Percentiles rank a stretch among this genome's conserved stretches.
Conservation (phyloP, 306 rosid species). For the Rubus parviflorus region DNA sequence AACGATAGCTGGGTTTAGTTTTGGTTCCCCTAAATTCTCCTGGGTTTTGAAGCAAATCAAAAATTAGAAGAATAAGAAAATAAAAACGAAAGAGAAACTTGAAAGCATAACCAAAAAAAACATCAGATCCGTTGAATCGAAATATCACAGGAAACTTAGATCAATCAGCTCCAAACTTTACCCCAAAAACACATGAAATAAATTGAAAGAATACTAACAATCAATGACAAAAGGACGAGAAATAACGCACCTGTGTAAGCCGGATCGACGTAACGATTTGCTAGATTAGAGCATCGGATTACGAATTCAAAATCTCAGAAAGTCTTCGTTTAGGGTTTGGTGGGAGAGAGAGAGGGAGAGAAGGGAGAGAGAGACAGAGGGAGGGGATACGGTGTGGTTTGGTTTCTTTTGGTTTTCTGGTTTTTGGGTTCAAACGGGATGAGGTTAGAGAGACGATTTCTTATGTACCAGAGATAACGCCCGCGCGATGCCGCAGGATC, state of each 20-base stretch:
- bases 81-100: too few species aligned
- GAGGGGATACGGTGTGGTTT: conserved; percentile 12
- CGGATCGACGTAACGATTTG: conserved; percentile 25
- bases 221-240: not conserved
- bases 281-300: conserved; percentile 28
- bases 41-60: not conserved
- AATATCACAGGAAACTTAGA: not conserved
- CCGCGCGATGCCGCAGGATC: too few species aligned
- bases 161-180: conserved; percentile 10
- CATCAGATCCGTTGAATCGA: conserved; percentile 39
- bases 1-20: not conserved
- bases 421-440: conserved; percentile 11
- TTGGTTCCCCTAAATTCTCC: too few species aligned
- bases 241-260: conserved; percentile 31
- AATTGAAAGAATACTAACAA: not conserved
- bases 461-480: too few species aligned
- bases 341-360: not conserved
- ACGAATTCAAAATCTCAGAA: conserved; percentile 18
- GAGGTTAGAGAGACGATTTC: conserved; percentile 4
- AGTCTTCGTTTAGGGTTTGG: conserved; percentile 53
- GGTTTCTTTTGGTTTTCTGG: conserved; percentile 8
- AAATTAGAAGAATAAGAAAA: not conserved
- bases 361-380: conserved; percentile 1
- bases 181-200: not conserved
- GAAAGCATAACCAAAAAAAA: not conserved